phyloP scores from a whole-genome alignment of 768 basidiomycete species.

The Rubroboletus pulcherrimus region DNA sequence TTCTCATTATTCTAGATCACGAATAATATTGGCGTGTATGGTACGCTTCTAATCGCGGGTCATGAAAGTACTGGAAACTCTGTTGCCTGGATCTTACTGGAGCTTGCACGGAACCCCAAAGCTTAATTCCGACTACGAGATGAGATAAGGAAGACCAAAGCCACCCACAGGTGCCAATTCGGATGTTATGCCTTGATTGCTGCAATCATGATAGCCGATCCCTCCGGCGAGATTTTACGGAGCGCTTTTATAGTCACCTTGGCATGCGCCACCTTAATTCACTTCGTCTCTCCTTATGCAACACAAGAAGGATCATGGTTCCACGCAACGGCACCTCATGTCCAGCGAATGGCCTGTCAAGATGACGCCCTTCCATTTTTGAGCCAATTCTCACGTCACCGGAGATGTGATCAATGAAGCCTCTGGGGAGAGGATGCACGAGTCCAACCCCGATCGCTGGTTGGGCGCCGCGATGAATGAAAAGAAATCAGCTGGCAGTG shows the following conservation, averaged over 20 bases:
- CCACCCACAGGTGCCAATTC: slow-evolving; percentile 34
- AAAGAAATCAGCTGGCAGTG: slow-evolving; percentile 9
- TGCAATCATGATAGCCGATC: slow-evolving; percentile 28
- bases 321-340: slow-evolving; percentile 46
- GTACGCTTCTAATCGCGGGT: slow-evolving; percentile 43
- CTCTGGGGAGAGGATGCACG: slow-evolving; percentile 29
- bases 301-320: slow-evolving; percentile 43
- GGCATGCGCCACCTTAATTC: slow-evolving; percentile 14
- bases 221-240: neutral
- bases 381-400: slow-evolving; percentile 42
- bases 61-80: slow-evolving; percentile 61
- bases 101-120: slow-evolving; percentile 53
- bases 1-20: neutral
- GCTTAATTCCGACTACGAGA: slow-evolving; percentile 55
- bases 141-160: slow-evolving; percentile 5
- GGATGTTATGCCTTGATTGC: slow-evolving; percentile 43
- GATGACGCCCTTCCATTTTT: slow-evolving; percentile 61
- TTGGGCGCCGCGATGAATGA: neutral
- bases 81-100: slow-evolving; percentile 55
- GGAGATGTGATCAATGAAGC: slow-evolving; percentile 36
- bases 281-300: neutral
- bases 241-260: neutral
- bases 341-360: slow-evolving; percentile 42
- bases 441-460: slow-evolving; percentile 18
- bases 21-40: slow-evolving; percentile 12